Percentiles rank a stretch among this genome's conserved stretches.
Conservation (phyloP, 73 alveolate genomes). For the Paramecium primaurelia region DNA sequence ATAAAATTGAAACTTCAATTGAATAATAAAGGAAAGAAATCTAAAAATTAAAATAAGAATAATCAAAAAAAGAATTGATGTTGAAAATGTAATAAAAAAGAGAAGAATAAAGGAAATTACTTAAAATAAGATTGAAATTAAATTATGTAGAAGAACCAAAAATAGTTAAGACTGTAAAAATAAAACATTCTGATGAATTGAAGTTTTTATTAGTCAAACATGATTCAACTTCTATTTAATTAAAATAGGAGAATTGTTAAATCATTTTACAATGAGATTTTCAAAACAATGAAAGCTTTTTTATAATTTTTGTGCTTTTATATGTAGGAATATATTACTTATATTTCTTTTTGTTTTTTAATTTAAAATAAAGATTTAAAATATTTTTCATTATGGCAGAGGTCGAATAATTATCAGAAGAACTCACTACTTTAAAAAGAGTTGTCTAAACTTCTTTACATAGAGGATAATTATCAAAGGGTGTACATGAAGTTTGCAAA, state of each 20-base stretch:
- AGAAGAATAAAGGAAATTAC: not conserved
- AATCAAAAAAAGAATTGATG: not conserved
- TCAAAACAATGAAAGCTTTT: not conserved
- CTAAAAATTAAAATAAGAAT: not conserved
- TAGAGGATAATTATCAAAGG: slow-evolving; percentile 45
- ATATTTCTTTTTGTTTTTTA: not conserved
- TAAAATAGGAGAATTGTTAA: not conserved
- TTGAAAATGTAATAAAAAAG: not conserved
- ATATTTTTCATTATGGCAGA: slow-evolving; percentile 20
- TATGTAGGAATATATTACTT: not conserved
- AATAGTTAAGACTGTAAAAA: slow-evolving; percentile 18
- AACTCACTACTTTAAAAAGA: slow-evolving; percentile 2
- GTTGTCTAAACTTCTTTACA: slow-evolving; percentile 37
- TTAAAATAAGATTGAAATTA: not conserved
- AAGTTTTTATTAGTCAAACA: not conserved
- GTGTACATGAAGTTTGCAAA: slow-evolving; percentile 49
- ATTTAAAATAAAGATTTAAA: not conserved
- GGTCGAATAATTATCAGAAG: slow-evolving; percentile 29
- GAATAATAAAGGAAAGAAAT: not conserved
- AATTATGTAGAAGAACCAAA: slow-evolving; percentile 4
- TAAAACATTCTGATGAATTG: not conserved
- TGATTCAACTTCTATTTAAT: not conserved
- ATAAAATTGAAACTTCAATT: not conserved
- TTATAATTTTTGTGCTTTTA: not conserved
- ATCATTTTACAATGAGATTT: not conserved